These are phyloP conservation scores for Cicer bijugum DNA, from an alignment of 306 rosid genomes.

Conservation along the genomic window DNA sequence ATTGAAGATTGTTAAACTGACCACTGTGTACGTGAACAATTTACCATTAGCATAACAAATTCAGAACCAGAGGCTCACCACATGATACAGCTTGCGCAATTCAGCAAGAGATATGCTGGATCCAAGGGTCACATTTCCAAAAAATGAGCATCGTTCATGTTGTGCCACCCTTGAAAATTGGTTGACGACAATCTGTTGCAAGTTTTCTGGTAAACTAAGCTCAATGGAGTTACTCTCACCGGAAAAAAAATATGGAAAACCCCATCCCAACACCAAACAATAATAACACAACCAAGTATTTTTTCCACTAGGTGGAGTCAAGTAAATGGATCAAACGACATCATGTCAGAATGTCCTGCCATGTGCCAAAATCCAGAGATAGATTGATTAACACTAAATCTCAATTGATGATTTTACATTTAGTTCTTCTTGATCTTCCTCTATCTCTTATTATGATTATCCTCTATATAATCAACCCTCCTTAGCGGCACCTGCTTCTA, in stretches of 20 bases:
- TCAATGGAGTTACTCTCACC: slow-evolving; percentile 45
- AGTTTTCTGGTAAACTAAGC: slow-evolving; percentile 64
- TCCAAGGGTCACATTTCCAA: slow-evolving; percentile 79
- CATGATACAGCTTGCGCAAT: slow-evolving; percentile 75
- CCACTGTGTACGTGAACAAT: not conserved
- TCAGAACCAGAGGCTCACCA: slow-evolving; percentile 59
- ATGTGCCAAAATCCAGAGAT: not conserved
- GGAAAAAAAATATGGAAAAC: slow-evolving; percentile 17
- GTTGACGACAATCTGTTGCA: slow-evolving; percentile 83
- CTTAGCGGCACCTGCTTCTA: not conserved
- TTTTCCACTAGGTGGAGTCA: not conserved
- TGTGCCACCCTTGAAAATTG: slow-evolving; percentile 76
- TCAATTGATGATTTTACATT: not conserved
- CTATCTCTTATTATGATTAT: not conserved
- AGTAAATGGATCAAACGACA: not conserved
- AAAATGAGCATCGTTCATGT: slow-evolving; percentile 69
- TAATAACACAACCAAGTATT: not conserved
- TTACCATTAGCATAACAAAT: slow-evolving; percentile 37
- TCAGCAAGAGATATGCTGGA: slow-evolving; percentile 69
- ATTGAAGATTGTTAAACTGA: slow-evolving; percentile 36
- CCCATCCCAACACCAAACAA: slow-evolving; percentile 21
- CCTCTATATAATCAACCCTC: not conserved
- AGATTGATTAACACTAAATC: not conserved
- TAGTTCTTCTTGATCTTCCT: not conserved
- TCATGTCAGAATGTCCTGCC: not conserved